A percentile compares a stretch with the other conserved stretches of the same genome.
These are phyloP conservation scores for Catenaria anguillulae DNA, from an alignment of 371 early-diverging fungal genomes.

Conservation along the genomic window DNA sequence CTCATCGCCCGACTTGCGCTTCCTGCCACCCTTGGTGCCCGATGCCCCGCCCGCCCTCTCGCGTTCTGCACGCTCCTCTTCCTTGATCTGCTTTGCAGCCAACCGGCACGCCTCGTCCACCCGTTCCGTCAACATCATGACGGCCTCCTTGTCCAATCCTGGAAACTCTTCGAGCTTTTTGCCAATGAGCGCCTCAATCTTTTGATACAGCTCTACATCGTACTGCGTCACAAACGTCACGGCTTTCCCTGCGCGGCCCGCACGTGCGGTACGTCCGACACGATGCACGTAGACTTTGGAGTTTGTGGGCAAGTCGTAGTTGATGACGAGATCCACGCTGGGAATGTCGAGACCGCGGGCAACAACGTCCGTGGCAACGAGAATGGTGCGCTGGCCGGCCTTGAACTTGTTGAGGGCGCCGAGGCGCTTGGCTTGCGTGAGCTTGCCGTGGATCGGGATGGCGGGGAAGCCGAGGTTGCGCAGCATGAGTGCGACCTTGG, in stretches of 20 bases:
- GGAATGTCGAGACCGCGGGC: slow-evolving; percentile 93
- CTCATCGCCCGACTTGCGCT: background rate
- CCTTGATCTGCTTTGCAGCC: slow-evolving; percentile 27
- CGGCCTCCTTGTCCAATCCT: slow-evolving; percentile 55
- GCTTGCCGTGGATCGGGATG: slow-evolving; percentile 84
- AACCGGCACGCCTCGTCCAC: slow-evolving; percentile 79
- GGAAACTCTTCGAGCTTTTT: slow-evolving; percentile 73
- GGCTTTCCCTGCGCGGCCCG: slow-evolving; percentile 82
- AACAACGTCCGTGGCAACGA: slow-evolving; percentile 95
- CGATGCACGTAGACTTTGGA: slow-evolving; percentile 94
- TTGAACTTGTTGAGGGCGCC: slow-evolving; percentile 85
- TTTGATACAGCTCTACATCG: slow-evolving; percentile 83
- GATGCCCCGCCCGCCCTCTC: background rate
- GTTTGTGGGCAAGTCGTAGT: slow-evolving; percentile 91
- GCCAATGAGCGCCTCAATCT: slow-evolving; percentile 76
- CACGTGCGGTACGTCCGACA: slow-evolving; percentile 94
- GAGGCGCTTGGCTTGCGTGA: slow-evolving; percentile 79
- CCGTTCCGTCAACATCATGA: slow-evolving; percentile 79
- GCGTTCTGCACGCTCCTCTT: background rate
- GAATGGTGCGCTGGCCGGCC: slow-evolving; percentile 60
- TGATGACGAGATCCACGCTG: slow-evolving; percentile 84
- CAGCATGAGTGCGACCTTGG: slow-evolving; percentile 69
- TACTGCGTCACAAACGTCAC: slow-evolving; percentile 95
- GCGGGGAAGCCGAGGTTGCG: slow-evolving; percentile 82
- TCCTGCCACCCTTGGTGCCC: background rate